Base-by-base conservation (phyloP, 495 filamentous ascomycete genomes). In the Tuber brumale region DNA sequence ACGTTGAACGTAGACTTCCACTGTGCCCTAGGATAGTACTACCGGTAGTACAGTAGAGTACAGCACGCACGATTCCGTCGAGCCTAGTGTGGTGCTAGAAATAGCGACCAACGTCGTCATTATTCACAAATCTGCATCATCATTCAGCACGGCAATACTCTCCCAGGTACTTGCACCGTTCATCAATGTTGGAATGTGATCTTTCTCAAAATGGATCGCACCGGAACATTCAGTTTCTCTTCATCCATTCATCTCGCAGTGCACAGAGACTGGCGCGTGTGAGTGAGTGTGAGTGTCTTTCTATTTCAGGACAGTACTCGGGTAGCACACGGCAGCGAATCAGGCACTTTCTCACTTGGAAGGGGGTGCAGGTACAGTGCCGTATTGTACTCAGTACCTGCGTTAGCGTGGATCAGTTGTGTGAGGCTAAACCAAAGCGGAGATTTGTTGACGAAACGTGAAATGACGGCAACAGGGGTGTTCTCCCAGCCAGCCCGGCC, bases 381-480 rank as follows among this genome's bases (percentile, higher is more conserved):
- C 8, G 37, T 37, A 37, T 3, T 1, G 37, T 1, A 39, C 37
- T 39, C 37, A 39, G 77, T 79, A 79, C 77, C 77, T 79, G 77
- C 77, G 77, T 72, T 79, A 79, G 77, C 76, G 76, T 43, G 72
- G 45, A 71, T 57, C 57, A 16, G n/a, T 66, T 2, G n/a, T 16
- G 57, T 66, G 14, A 18, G 51, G 71, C 76, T 70, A 79, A 46
- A 46, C 77, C 14, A 72, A 78, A 71, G 76, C 76, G 76, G 77
- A 79, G 76, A 71, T 61, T 75, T 75, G 46, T 79, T 75, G 72
- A 79, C 76, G 72, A 75, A 78, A 37, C 1, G 48, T 57, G 48
- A 57, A 57, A 57, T 57, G 48, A 57, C 48, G 48, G 12, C 48
- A 57, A 57, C 48, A 57, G 48, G 48, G 48, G 23, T 57, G 8